Conservation (phyloP, 1,284 basidiomycete genomes). For the Anthracocystis walkeri region DNA sequence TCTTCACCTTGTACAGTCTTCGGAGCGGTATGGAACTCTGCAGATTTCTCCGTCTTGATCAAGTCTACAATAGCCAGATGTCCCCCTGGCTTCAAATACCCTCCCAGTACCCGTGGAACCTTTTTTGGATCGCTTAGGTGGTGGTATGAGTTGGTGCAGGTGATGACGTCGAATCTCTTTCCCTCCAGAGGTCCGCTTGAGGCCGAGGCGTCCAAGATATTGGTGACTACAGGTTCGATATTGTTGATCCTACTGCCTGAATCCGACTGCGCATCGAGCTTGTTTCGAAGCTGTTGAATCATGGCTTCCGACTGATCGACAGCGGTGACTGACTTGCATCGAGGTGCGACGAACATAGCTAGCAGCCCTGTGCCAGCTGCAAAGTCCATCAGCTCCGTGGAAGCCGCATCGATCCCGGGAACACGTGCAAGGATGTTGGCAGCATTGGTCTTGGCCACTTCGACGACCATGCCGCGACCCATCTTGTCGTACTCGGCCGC, state of each 20-base stretch:
- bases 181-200: constrained; percentile 9
- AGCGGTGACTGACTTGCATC: constrained; percentile 29
- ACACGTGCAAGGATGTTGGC: constrained; percentile 42
- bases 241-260: constrained; percentile 14
- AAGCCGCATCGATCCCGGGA: constrained; percentile 15
- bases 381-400: constrained; percentile 42
- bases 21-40: constrained; percentile 24
- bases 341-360: constrained; percentile 41
- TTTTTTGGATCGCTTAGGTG: constrained; percentile 41
- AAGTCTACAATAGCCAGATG: constrained; percentile 43
- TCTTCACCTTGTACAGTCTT: constrained; percentile 18
- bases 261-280: constrained; percentile 30
- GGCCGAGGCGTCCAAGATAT: constrained; percentile 13
- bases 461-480: constrained; percentile 34
- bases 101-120: constrained; percentile 31
- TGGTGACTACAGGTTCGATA: constrained; percentile 18
- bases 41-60: constrained; percentile 27
- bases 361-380: constrained; percentile 47
- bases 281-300: constrained; percentile 38
- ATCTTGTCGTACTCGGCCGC: constrained; percentile 49
- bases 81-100: constrained; percentile 40
- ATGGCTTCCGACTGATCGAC: constrained; percentile 46
- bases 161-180: constrained; percentile 40
- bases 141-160: constrained; percentile 52
- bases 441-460: constrained; percentile 37